A percentile compares a stretch with the other conserved stretches of the same genome.
phyloP scores from a whole-genome alignment of 2,329 filamentous ascomycete species.

The Colletotrichum sp. region DNA sequence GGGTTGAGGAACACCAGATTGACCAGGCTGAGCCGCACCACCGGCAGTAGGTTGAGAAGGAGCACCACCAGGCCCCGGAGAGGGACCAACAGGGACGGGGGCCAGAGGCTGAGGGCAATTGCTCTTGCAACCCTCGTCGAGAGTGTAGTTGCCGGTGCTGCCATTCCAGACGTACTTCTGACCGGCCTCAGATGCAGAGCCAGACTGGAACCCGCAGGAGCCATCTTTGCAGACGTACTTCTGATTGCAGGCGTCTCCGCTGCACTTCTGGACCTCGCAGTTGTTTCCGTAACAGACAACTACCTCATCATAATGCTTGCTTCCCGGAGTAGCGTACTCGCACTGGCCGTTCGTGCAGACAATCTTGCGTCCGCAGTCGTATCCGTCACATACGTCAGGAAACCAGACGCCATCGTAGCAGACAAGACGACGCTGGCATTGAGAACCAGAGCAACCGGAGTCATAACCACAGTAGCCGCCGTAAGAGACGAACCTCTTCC shows the following conservation, averaged over 20 bases:
- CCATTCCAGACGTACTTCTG: conserved; percentile 25
- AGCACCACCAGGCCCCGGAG: not conserved
- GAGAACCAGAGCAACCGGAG: conserved; percentile 26
- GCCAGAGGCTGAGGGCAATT: not conserved
- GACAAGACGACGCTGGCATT: conserved; percentile 20
- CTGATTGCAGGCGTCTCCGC: conserved; percentile 28
- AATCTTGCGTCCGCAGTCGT: not conserved
- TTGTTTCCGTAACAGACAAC: conserved; percentile 9
- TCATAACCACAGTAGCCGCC: conserved; percentile 34
- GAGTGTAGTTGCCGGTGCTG: not conserved
- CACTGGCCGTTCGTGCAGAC: not conserved
- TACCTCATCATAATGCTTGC: not conserved
- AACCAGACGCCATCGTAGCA: conserved; percentile 12
- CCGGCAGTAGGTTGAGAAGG: not conserved
- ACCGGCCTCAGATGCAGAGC: conserved; percentile 22
- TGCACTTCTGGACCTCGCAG: conserved; percentile 34
- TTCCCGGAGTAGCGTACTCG: not conserved
- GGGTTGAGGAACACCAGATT: not conserved
- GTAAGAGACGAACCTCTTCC: conserved; percentile 36
- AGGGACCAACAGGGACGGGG: not conserved
- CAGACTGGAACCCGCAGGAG: conserved; percentile 26
- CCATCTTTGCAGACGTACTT: conserved; percentile 25
- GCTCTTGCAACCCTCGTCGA: not conserved
- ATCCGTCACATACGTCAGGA: not conserved
- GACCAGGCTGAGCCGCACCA: not conserved